A percentile compares a stretch with the other conserved stretches of the same genome.
Conservation (phyloP, 2,329 filamentous ascomycete species). For the Didymella lethalis region DNA sequence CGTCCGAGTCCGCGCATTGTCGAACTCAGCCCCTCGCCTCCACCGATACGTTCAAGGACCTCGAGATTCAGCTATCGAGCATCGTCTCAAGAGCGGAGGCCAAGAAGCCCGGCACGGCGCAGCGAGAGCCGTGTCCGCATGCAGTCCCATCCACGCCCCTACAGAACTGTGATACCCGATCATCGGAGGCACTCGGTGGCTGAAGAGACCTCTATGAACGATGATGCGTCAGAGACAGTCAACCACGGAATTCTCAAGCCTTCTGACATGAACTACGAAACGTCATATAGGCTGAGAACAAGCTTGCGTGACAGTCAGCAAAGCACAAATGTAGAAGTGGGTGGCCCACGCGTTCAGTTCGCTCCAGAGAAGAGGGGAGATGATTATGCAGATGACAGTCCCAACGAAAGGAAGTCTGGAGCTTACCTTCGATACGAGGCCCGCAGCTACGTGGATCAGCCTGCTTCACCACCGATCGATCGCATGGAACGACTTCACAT, state of each 20-base stretch:
- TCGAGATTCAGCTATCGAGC: constrained; percentile 26
- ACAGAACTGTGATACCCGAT: constrained; percentile 32
- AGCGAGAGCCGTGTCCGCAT: constrained; percentile 34
- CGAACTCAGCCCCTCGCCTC: constrained; percentile 38
- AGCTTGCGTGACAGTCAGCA: constrained; percentile 35
- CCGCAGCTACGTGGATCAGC: constrained; percentile 22
- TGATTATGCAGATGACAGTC: constrained; percentile 15
- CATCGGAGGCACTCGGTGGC: constrained; percentile 26
- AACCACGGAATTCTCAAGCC: constrained; percentile 39
- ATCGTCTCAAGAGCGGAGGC: constrained; percentile 27
- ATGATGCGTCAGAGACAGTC: constrained; percentile 26
- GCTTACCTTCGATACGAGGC: constrained; percentile 26
- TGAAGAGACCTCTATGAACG: constrained; percentile 30
- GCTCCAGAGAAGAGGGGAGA: constrained; percentile 22
- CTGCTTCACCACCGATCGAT: constrained; percentile 24
- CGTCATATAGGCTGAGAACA: constrained; percentile 24
- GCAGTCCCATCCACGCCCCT: constrained; percentile 37
- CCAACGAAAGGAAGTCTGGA: constrained; percentile 19
- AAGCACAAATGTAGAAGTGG: constrained; percentile 42
- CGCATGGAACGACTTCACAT: constrained; percentile 33
- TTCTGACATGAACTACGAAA: constrained; percentile 28
- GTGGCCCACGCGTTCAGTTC: constrained; percentile 43
- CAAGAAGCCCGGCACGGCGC: constrained; percentile 19
- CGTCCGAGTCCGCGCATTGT: constrained; percentile 31
- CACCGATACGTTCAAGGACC: constrained; percentile 26